These are phyloP conservation scores for Trichoderma polysporum DNA, from an alignment of 2,329 filamentous ascomycete species.

Conservation along the genomic window DNA sequence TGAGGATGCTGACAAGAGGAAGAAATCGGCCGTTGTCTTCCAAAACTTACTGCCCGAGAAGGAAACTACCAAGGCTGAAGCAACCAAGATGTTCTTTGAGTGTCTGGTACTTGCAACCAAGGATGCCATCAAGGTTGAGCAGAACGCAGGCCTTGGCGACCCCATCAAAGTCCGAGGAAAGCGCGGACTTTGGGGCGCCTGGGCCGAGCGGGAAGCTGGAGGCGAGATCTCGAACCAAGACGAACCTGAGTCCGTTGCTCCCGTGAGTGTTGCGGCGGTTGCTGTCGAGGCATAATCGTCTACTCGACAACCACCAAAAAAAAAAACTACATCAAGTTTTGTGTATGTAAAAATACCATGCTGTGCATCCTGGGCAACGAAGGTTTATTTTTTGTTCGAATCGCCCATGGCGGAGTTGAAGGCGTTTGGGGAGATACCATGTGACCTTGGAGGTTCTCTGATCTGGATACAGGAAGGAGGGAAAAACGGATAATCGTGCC, in stretches of 20 bases:
- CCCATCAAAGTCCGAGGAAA: constrained; percentile 85
- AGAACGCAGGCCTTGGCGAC: constrained; percentile 72
- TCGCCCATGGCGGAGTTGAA: constrained; percentile 36
- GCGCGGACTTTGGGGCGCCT: constrained; percentile 92
- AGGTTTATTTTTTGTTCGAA: constrained; percentile 28
- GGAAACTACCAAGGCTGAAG: constrained; percentile 79
- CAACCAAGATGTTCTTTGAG: constrained; percentile 99
- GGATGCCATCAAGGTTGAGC: constrained; percentile 96
- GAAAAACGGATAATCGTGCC: constrained; percentile 24
- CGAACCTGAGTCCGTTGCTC: constrained; percentile 39
- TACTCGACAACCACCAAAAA: not conserved
- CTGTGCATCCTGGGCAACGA: constrained; percentile 35
- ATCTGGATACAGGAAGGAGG: constrained; percentile 25
- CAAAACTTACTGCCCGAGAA: constrained; percentile 85
- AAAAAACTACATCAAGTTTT: constrained; percentile 10
- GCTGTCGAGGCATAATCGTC: constrained; percentile 39
- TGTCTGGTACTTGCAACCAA: constrained; percentile 94
- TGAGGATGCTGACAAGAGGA: constrained; percentile 67
- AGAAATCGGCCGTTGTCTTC: constrained; percentile 77
- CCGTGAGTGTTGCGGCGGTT: constrained; percentile 34
- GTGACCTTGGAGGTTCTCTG: constrained; percentile 29
- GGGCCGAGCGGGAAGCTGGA: constrained; percentile 78
- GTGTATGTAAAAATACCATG: constrained; percentile 37
- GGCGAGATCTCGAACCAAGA: constrained; percentile 58
- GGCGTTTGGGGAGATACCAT: constrained; percentile 44